Percentiles rank a stretch among this genome's conserved stretches.
Evolutionary conservation across 495 filamentous ascomycete species (phyloP).

Genomic region (Astrothelium macrocarpum): DNA sequence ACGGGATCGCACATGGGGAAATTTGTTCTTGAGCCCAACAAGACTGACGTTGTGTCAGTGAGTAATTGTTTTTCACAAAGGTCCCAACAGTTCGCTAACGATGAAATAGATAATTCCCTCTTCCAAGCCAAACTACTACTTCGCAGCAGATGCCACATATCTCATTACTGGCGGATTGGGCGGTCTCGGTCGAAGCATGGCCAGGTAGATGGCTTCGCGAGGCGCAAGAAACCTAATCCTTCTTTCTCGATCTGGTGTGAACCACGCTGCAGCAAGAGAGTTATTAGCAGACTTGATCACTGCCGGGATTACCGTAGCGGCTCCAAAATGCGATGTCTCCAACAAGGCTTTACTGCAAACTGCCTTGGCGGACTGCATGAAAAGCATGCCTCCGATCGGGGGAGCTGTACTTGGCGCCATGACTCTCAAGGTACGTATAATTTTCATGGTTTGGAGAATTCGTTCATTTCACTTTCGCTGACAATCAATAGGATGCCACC

Average conservation of each 20-base stretch:
- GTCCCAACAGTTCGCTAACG: not conserved
- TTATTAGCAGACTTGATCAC: not conserved
- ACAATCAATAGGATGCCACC: conserved; percentile 1
- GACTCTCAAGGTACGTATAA: conserved; percentile 8
- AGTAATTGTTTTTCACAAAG: not conserved
- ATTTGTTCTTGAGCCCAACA: conserved; percentile 35
- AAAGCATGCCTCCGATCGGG: conserved; percentile 2
- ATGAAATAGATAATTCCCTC: not conserved
- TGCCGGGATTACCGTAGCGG: not conserved
- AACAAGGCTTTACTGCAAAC: not conserved
- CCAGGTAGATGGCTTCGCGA: not conserved
- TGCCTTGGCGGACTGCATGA: not conserved
- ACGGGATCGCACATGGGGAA: conserved; percentile 48
- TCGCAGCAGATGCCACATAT: not conserved
- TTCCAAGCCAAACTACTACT: not conserved
- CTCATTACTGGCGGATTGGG: not conserved
- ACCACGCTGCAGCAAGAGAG: not conserved
- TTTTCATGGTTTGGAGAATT: not conserved
- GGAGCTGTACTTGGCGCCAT: conserved; percentile 9
- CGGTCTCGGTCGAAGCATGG: not conserved
- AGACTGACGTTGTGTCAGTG: not conserved
- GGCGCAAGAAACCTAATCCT: not conserved
- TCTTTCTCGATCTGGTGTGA: not conserved
- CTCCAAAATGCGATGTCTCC: not conserved
- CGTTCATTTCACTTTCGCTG: not conserved